Base-by-base conservation (phyloP, 306 rosid genomes). In the Nissolia schottii region DNA sequence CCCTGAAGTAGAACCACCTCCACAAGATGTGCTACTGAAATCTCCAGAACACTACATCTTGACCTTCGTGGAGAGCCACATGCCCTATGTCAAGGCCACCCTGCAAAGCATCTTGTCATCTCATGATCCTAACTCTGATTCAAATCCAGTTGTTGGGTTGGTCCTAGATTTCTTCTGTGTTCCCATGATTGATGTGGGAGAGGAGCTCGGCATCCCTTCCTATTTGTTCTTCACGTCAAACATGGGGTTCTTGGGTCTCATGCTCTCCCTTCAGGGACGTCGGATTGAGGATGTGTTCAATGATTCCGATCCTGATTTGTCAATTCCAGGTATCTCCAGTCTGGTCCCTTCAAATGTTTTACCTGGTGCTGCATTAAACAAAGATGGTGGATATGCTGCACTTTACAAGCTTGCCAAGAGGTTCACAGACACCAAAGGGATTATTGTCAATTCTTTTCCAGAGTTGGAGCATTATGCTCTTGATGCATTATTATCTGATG, bases 351-450 rank as follows among this genome's bases (percentile, higher is more conserved):
- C 75, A 2, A 25, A 19, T 5, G 85, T 84, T 67, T 54, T 86
- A 16, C 89, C 91, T 13, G 8, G 34, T 77, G 46, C 82, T 7
- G 34, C 57, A 62, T 78, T 7, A 62, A 64, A 27, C 27, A 64
- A 66, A 76, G 78, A 83, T 34, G 91, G 86, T 73, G 89, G 90
- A 25, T 83, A 87, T 80, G 6, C 41, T 19, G 54, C 81, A 7
- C 85, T 31, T 40, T 20, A 79, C 41, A 73, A 83, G 55, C 27
- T 87, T 24, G 82, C 75, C 77, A 46, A 64, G 32, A 79, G 85
- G n/a, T n/a, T n/a, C n/a, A n/a, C n/a, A n/a, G n/a, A n/a, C n/a
- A n/a, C n/a, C n/a, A n/a, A n/a, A n/a, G n/a, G n/a, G n/a, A n/a
- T n/a, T n/a, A n/a, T n/a, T n/a, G n/a, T n/a, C n/a, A n/a, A n/a